Evolutionary conservation across 768 basidiomycete genomes (phyloP).

Genomic region (Amanita fuliginea): DNA sequence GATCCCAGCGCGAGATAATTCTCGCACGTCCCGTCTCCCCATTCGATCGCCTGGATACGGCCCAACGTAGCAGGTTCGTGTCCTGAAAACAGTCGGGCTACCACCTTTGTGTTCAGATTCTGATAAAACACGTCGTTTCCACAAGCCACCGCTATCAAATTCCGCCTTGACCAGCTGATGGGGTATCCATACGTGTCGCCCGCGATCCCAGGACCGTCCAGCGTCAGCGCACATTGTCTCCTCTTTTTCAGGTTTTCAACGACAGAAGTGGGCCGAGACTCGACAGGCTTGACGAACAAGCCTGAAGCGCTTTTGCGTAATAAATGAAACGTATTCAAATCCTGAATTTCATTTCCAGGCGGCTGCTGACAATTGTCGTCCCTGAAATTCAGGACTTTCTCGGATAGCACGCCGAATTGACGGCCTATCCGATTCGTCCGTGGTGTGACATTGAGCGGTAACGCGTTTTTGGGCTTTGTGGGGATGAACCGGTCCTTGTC

Average conservation of each 20-base stretch:
- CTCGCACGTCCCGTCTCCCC: constrained; percentile 30
- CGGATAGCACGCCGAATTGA: constrained; percentile 47
- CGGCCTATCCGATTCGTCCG: constrained; percentile 58
- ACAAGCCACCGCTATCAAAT: constrained; percentile 55
- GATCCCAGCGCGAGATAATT: constrained; percentile 11
- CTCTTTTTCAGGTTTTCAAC: constrained; percentile 44
- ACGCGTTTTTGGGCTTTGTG: constrained; percentile 32
- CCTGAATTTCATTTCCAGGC: constrained; percentile 10
- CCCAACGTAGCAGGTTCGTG: constrained; percentile 19
- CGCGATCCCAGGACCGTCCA: constrained; percentile 58
- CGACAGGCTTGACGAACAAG: constrained; percentile 28
- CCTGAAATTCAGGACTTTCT: constrained; percentile 41
- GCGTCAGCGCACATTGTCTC: constrained; percentile 42
- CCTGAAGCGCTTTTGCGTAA: constrained; percentile 42
- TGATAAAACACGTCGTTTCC: constrained; percentile 50
- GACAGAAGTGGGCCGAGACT: constrained; percentile 32
- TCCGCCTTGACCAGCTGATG: constrained; percentile 48
- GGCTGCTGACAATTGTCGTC: constrained; percentile 18
- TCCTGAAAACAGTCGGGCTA: constrained; percentile 38
- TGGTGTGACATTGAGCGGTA: constrained; percentile 53
- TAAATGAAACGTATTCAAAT: constrained; percentile 32
- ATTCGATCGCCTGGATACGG: constrained; percentile 36
- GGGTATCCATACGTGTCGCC: constrained; percentile 43
- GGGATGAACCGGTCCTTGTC: constrained; percentile 52
- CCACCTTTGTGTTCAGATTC: constrained; percentile 42